These are phyloP conservation scores for Acanthamoeba castellanii DNA, from an alignment of 208 protist species.

Conservation along the genomic window DNA sequence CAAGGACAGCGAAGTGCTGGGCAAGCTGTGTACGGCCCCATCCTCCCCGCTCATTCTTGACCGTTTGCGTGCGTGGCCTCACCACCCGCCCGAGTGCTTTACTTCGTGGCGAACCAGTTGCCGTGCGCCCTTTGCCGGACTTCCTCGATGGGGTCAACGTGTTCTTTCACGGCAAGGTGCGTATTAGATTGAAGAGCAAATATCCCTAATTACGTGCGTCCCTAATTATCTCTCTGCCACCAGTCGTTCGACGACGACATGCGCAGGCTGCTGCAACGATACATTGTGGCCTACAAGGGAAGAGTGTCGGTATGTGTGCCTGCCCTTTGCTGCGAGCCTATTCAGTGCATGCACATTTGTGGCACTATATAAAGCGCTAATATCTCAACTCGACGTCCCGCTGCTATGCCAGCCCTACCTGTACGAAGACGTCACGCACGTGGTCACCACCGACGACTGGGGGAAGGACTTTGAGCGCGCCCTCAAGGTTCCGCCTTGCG, in stretches of 20 bases:
- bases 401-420: not conserved
- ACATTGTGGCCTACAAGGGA: constrained; percentile 49
- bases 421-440: constrained; percentile 46
- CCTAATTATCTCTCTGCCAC: not conserved
- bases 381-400: not conserved
- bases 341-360: not conserved
- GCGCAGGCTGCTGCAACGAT: not conserved
- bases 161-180: constrained; percentile 30
- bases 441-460: constrained; percentile 46
- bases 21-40: constrained; percentile 7
- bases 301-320: not conserved
- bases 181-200: not conserved
- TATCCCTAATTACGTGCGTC: no score
- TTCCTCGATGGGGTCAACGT: constrained; percentile 44
- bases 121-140: not conserved
- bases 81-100: not conserved
- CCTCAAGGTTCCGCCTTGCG: not conserved
- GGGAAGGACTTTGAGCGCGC: constrained; percentile 37
- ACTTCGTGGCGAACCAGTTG: not conserved
- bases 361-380: not conserved
- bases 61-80: not conserved
- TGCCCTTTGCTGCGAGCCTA: not conserved
- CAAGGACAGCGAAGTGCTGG: not conserved
- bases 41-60: not conserved
- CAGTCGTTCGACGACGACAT: not conserved